These are phyloP conservation scores for Boletus reticuloceps DNA, from an alignment of 768 basidiomycete species.

Conservation along the genomic window DNA sequence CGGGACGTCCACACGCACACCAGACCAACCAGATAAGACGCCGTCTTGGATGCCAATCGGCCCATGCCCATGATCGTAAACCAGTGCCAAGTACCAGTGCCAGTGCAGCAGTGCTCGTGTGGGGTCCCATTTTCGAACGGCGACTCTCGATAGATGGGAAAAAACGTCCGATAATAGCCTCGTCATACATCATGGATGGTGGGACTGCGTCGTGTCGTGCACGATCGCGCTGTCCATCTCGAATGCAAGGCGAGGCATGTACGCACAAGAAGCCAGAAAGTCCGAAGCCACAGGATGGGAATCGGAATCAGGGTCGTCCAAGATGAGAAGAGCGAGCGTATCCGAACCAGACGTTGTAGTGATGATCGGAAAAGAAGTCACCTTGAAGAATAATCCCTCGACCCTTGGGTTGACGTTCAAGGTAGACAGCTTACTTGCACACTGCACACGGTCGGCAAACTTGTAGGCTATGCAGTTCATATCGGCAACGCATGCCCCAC, in stretches of 20 bases:
- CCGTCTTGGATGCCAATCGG: background rate
- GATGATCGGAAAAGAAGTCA: conserved; percentile 1
- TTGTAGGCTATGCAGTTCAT: background rate
- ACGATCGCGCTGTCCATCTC: background rate
- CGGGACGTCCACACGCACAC: background rate
- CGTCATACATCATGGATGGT: too few species aligned
- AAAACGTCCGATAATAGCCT: background rate
- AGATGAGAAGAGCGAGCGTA: background rate
- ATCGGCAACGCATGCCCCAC: background rate
- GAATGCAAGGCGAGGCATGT: background rate
- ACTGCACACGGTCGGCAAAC: background rate
- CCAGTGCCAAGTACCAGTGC: background rate
- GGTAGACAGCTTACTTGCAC: conserved; percentile 2
- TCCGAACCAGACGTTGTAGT: too few species aligned
- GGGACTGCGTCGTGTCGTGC: background rate
- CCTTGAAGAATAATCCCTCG: background rate
- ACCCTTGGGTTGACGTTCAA: conserved; percentile 8
- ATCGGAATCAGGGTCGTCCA: background rate
- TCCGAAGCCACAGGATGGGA: background rate
- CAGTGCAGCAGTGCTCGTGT: background rate
- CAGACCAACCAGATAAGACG: background rate
- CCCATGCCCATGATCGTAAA: background rate
- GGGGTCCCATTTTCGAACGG: background rate
- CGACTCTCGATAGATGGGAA: background rate
- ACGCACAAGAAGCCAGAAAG: too few species aligned